Conservation (phyloP, 2,329 filamentous ascomycete species). For the Corynespora cassiicola region DNA sequence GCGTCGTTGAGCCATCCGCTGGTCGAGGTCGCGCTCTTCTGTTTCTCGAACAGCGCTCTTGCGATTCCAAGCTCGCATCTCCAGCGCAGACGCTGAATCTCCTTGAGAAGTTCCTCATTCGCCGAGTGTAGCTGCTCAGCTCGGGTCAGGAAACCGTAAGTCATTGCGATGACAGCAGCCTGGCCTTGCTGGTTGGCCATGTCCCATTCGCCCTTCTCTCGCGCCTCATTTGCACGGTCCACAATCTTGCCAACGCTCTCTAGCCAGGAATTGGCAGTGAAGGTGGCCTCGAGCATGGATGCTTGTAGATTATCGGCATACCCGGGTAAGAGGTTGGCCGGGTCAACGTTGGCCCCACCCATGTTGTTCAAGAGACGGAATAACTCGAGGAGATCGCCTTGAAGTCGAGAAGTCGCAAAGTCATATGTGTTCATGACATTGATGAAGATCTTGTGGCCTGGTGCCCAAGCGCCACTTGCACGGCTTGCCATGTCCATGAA, state of each 20-base stretch:
- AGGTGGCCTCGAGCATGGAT: conserved; percentile 21
- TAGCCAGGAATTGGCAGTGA: conserved; percentile 26
- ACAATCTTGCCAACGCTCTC: conserved; percentile 20
- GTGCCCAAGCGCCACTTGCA: conserved; percentile 28
- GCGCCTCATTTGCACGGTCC: conserved; percentile 25
- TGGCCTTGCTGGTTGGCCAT: conserved; percentile 30
- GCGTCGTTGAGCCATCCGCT: conserved; percentile 20
- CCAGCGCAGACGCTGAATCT: conserved; percentile 38
- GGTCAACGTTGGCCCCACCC: conserved; percentile 22
- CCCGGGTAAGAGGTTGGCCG: conserved; percentile 25
- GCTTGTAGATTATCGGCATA: conserved; percentile 30
- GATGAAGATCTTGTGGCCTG: conserved; percentile 25
- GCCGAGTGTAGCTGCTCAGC: conserved; percentile 33
- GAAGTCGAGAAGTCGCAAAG: conserved; percentile 28
- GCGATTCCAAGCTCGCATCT: conserved; percentile 32
- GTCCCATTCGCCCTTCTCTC: conserved; percentile 18
- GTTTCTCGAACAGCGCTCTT: conserved; percentile 22
- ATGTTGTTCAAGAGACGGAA: conserved; percentile 35
- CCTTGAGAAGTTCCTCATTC: conserved; percentile 22
- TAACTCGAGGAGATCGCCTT: conserved; percentile 40
- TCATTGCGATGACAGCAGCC: conserved; percentile 34
- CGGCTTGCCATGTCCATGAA: conserved; percentile 36
- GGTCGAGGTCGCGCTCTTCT: conserved; percentile 9
- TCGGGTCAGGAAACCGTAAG: conserved; percentile 39
- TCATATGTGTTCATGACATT: conserved; percentile 30